A percentile compares a stretch with the other conserved stretches of the same genome.
These are phyloP conservation scores for Oenanthe javanica DNA, from an alignment of 140 eudicot species.

Conservation along the genomic window DNA sequence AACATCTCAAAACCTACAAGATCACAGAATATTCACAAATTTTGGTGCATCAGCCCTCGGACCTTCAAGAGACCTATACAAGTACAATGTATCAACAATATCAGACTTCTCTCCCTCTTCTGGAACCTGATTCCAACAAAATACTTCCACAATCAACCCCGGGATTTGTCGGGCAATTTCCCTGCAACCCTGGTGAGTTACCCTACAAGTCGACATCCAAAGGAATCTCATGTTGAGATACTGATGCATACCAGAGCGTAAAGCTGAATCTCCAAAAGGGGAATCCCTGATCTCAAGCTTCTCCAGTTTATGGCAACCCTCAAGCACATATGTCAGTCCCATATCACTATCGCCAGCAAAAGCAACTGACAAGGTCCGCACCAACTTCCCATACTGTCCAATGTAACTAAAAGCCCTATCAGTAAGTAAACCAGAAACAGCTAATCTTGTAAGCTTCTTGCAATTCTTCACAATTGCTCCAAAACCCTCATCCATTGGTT, in stretches of 20 bases:
- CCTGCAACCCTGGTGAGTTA: constrained; percentile 46
- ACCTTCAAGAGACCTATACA: constrained; percentile 71
- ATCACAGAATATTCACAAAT: constrained; percentile 54
- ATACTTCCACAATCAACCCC: constrained; percentile 48
- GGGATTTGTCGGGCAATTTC: constrained; percentile 54
- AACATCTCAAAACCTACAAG: constrained; percentile 13
- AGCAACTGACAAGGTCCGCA: constrained; percentile 69
- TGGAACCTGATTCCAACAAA: constrained; percentile 20
- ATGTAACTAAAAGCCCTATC: constrained; percentile 66
- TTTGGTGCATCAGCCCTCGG: constrained; percentile 62
- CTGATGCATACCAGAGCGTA: constrained; percentile 55
- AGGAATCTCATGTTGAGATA: constrained; percentile 71
- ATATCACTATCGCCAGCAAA: constrained; percentile 63
- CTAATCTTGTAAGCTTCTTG: constrained; percentile 67
- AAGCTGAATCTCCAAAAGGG: constrained; percentile 69
- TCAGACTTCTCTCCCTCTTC: constrained; percentile 36
- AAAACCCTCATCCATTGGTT: constrained; percentile 86
- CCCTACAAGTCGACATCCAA: constrained; percentile 65
- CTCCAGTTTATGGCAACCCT: constrained; percentile 64
- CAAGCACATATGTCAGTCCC: constrained; percentile 47
- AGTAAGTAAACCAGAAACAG: constrained; percentile 66
- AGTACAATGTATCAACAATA: constrained; percentile 47
- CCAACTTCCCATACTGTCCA: constrained; percentile 69
- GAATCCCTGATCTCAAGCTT: constrained; percentile 82
- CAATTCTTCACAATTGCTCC: constrained; percentile 89